Percentiles rank a stretch among this genome's conserved stretches.
Conservation (phyloP, 202 grass and related monocot genomes). For the Carex arenaria region DNA sequence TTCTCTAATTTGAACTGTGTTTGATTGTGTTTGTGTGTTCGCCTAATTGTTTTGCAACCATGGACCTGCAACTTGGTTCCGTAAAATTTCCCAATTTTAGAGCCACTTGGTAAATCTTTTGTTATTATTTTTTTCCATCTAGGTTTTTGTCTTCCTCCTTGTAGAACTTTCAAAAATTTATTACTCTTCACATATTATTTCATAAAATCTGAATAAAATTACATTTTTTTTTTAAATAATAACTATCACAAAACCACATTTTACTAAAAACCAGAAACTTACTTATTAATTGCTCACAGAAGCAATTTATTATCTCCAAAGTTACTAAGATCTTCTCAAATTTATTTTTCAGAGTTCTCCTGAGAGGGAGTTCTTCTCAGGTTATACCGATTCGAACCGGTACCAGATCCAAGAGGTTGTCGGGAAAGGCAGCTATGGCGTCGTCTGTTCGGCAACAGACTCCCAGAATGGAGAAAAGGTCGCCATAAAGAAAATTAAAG, state of each 20-base stretch:
- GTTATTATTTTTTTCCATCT: neutral
- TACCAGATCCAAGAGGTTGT: constrained; percentile 89
- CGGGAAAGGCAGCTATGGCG: constrained; percentile 91
- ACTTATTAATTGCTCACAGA: neutral
- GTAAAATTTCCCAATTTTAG: neutral
- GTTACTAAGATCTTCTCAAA: neutral
- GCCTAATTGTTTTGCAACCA: neutral
- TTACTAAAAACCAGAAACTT: neutral
- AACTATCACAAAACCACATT: neutral
- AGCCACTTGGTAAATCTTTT: neutral
- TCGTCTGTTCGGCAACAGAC: constrained; percentile 85
- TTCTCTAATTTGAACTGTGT: constrained; percentile 7
- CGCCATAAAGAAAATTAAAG: constrained; percentile 90
- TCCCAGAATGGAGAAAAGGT: constrained; percentile 81
- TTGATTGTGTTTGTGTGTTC: neutral
- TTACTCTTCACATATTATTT: neutral
- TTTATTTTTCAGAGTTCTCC: constrained; percentile 50
- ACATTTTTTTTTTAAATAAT: neutral
- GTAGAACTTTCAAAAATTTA: neutral
- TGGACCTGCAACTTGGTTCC: neutral
- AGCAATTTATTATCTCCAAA: neutral
- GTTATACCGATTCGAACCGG: constrained; percentile 69
- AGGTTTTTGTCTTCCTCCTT: constrained; percentile 8
- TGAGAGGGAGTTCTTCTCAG: constrained; percentile 90
- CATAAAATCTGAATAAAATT: neutral